Percentiles rank a stretch among this genome's conserved stretches.
These are phyloP conservation scores for Juglanconis oblonga DNA, from an alignment of 2,329 filamentous ascomycete species.

Conservation along the genomic window DNA sequence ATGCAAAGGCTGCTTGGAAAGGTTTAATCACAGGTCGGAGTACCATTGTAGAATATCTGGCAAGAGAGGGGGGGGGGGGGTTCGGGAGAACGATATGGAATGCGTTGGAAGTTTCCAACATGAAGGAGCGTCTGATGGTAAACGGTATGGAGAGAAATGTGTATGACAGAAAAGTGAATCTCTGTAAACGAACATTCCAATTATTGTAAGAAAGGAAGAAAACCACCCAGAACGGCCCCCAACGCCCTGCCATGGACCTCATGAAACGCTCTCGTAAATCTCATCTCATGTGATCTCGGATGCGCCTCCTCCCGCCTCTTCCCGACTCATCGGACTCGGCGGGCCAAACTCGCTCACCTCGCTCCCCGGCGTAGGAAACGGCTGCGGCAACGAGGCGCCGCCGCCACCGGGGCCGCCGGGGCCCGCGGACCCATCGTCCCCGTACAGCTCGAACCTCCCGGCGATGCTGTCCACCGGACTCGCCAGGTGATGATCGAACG, in stretches of 20 bases:
- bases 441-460: conserved; percentile 44
- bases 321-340: conserved; percentile 14
- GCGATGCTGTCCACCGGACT: conserved; percentile 26
- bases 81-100: too few species aligned
- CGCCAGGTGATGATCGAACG: conserved; percentile 18
- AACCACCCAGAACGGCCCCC: too few species aligned
- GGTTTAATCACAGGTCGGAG: too few species aligned
- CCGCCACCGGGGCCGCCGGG: not conserved
- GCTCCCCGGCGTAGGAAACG: conserved; percentile 13
- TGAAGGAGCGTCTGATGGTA: too few species aligned
- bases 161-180: too few species aligned
- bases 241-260: not conserved
- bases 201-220: too few species aligned
- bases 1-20: not conserved
- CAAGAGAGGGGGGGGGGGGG: too few species aligned
- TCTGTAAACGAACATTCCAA: too few species aligned
- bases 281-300: not conserved
- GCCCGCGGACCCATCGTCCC: conserved; percentile 17
- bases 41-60: too few species aligned
- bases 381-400: not conserved
- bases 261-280: not conserved
- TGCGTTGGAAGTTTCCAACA: too few species aligned
- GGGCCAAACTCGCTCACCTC: conserved; percentile 16
- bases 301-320: conserved; percentile 1
- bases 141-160: too few species aligned